Conservation (phyloP, 2,329 filamentous ascomycete genomes). For the Xylaria sp. region DNA sequence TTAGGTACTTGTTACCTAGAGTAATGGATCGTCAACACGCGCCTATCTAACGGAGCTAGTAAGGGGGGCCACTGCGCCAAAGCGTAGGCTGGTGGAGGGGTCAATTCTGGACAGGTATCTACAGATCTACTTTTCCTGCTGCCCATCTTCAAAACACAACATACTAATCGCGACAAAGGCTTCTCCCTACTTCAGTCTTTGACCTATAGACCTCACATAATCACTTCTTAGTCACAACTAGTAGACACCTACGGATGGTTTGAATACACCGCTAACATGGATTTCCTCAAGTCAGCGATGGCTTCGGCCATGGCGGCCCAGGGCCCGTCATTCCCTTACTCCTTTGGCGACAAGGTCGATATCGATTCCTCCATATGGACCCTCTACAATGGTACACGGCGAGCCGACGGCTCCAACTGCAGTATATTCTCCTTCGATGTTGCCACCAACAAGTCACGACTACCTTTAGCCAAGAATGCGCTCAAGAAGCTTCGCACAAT, state of each 20-base stretch:
- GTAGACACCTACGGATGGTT: constrained; percentile 22
- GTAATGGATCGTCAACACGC: background rate
- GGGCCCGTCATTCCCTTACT: constrained; percentile 90
- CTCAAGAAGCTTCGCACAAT: constrained; percentile 92
- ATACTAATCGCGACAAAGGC: constrained; percentile 10
- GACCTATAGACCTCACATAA: background rate
- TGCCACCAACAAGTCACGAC: constrained; percentile 74
- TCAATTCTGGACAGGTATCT: constrained; percentile 17
- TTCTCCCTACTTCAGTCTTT: background rate
- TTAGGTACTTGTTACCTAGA: background rate
- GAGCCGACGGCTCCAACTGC: constrained; percentile 91
- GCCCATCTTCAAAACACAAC: background rate
- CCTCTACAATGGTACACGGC: constrained; percentile 91
- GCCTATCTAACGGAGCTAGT: background rate
- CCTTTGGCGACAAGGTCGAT: constrained; percentile 90
- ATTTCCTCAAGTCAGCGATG: constrained; percentile 97
- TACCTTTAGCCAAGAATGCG: constrained; percentile 91
- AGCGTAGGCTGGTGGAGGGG: constrained; percentile 6
- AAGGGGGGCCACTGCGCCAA: background rate
- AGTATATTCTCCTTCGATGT: constrained; percentile 98
- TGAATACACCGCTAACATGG: constrained; percentile 63
- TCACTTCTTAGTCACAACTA: constrained; percentile 5
- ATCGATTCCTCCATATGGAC: constrained; percentile 94
- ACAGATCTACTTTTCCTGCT: background rate
- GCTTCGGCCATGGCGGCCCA: constrained; percentile 90